Evolutionary conservation across 140 eudicot species (phyloP), one percentile per base, ranked within the genome.

Genomic region (Senecio squalidus): DNA sequence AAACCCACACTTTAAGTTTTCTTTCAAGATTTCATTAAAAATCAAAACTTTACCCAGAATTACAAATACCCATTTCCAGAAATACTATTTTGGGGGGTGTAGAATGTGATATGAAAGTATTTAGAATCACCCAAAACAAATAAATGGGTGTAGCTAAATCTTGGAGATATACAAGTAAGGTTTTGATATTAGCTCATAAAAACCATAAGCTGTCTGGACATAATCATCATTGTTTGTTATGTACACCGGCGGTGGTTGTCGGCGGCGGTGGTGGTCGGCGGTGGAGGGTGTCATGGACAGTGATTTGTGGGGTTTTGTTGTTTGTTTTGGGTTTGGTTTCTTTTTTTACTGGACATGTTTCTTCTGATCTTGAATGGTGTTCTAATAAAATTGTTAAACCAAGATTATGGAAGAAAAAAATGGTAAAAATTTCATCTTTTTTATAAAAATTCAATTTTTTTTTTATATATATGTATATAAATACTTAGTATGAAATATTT

Each of bases 361-460:
- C 95, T 74, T 80, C 94, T 74, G 85, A 90, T 86, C 78, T 83
- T 58, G 95, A 90, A 27, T 69, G 89, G 85, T 83, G 74, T 74
- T 78, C 95, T 17, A 85, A 83, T 64, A 39, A 83, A 9, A 45
- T 85, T 49, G 86, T 78, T 27, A 83, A 83, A 66, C 75, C 38
- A 7, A 68, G 45, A 41, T 43, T 66, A 57, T 74, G 83, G 83
- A 72, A 62, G 57, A 53, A 74, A 22, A 85, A 82, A 62, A 54
- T 64, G 93, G 97, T 89, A 82, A 34, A 4, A 1, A 1, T 11
- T 52, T 53, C 10, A 4, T 54, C 1, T 15, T 3, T 2, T 0
- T 30, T 29, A 26, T 27, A 21, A 8, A 21, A 5, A 7, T 16
- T 3, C 3, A 48, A 49, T 24, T 49, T 10, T 24, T 4, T 9